Percentiles rank a stretch among this genome's conserved stretches.
These are phyloP conservation scores for Funneliformis mosseae DNA, from an alignment of 192 early-diverging fungal genomes.

Conservation along the genomic window DNA sequence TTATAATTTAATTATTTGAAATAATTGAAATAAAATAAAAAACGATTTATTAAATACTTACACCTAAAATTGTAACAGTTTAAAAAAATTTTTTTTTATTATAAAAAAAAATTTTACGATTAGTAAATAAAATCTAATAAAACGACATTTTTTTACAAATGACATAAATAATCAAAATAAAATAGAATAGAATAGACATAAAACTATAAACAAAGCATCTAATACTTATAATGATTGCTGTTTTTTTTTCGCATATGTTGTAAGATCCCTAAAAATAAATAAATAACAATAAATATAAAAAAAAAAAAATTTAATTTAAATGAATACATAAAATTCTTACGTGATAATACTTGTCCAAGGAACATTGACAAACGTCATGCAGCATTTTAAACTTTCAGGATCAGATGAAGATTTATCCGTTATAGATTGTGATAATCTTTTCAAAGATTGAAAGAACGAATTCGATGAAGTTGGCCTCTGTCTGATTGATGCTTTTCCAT, in stretches of 20 bases:
- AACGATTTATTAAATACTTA: no score
- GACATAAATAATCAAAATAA: no score
- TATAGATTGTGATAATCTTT: constrained; percentile 57
- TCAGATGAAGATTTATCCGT: constrained; percentile 48
- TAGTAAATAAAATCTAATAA: no score
- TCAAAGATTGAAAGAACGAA: constrained; percentile 52
- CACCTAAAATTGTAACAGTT: no score
- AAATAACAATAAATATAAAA: not conserved
- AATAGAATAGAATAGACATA: no score
- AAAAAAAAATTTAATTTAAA: not conserved
- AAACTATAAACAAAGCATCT: not conserved
- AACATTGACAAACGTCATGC: constrained; percentile 94
- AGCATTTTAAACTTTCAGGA: constrained; percentile 75
- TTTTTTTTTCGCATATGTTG: constrained; percentile 10
- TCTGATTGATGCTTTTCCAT: not conserved
- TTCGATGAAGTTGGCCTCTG: constrained; percentile 38
- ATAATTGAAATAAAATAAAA: no score
- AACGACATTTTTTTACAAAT: no score
- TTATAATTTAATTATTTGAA: no score
- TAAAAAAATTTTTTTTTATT: no score
- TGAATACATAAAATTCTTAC: constrained; percentile 24
- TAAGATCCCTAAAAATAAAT: constrained; percentile 10
- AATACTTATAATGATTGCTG: not conserved
- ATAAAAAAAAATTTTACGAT: no score
- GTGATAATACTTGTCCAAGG: constrained; percentile 85